Evolutionary conservation across 2,329 filamentous ascomycete species (phyloP), one percentile per base, ranked within the genome.

Genomic region (Colletotrichum coccodes): DNA sequence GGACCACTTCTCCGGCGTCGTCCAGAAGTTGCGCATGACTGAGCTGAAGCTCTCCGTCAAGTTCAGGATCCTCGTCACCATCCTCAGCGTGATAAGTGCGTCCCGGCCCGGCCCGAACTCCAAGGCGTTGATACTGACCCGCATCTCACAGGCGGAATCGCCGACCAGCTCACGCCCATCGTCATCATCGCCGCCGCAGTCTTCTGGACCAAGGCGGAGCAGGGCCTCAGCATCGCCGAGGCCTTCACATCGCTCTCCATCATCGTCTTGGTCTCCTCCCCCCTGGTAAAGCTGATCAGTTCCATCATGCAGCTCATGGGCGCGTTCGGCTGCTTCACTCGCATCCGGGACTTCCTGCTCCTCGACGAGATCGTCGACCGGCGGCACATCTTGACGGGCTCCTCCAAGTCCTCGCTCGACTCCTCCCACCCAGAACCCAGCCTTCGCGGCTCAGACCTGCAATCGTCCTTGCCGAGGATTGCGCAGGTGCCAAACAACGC

Each of bases 21-120:
- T 84, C 1, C 81, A 82, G 42, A 61, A 73, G 14, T 69, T 83
- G 0, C 75, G 83, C 14, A 72, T 78, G 1, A 60, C 74, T 1
- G 83, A 84, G 70, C 70, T 85, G n/a, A 73, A 76, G 5, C 70
- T 81, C 0, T 83, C 82, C 0, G 76, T 76, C 49, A 72, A 73
- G 7, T 82, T 79, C 47, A 73, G 82, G 71, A 58, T 82, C 5
- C 70, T 82, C 8, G 75, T 80, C 9, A 75, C 73, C 73, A 76
- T 61, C 57, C 64, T 78, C 14, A 76, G 75, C 53, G 68, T 73
- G 0, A 72, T 78, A 68, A 62, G 72, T 26, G 23, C 18, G 9
- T 26, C 23, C 21, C 8, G 18, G 5, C 36, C n/a, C 8, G 21
- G 7, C 3, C n/a, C 26, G 7, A 30, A 42, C 7, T 2, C 6